phyloP scores from a whole-genome alignment of 805 yeast genomes.

The Komagataella kurtzmanii region DNA sequence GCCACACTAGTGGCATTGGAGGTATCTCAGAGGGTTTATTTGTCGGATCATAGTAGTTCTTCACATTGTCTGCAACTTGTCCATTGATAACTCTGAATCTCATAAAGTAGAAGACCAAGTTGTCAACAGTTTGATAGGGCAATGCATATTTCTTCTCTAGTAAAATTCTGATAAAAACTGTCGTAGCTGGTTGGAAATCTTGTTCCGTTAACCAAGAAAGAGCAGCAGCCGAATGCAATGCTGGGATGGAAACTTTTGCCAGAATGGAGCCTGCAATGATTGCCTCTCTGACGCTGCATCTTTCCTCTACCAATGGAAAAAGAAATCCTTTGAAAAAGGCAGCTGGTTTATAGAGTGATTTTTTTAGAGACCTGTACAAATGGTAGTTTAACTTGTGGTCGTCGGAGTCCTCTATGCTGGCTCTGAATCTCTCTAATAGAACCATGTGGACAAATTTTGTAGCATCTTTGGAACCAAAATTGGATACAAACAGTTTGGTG shows the following conservation, averaged over 20 bases:
- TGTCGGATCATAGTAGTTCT: constrained; percentile 17
- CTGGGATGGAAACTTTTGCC: constrained; percentile 84
- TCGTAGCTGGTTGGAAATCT: constrained; percentile 80
- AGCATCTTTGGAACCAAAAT: constrained; percentile 76
- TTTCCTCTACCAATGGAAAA: constrained; percentile 80
- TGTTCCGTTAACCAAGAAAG: constrained; percentile 68
- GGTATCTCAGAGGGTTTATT: constrained; percentile 27
- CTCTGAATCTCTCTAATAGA: constrained; percentile 58
- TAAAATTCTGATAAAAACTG: constrained; percentile 79
- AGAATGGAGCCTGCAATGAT: constrained; percentile 88
- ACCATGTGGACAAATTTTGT: constrained; percentile 67
- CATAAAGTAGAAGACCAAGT: constrained; percentile 87
- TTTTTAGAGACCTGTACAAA: constrained; percentile 81
- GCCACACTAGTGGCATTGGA: constrained; percentile 90
- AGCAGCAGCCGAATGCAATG: constrained; percentile 92
- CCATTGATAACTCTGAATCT: constrained; percentile 60
- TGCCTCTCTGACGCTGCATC: constrained; percentile 88
- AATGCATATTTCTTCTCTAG: constrained; percentile 92
- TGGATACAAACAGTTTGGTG: constrained; percentile 85
- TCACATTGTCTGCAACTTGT: constrained; percentile 12
- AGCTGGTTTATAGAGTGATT: constrained; percentile 90
- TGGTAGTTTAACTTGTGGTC: constrained; percentile 82
- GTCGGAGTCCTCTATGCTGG: constrained; percentile 57
- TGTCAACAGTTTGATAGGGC: constrained; percentile 94
- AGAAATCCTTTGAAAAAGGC: constrained; percentile 96